Conservation (phyloP, 371 early-diverging fungal genomes). For the Haplosporangium sp. region DNA sequence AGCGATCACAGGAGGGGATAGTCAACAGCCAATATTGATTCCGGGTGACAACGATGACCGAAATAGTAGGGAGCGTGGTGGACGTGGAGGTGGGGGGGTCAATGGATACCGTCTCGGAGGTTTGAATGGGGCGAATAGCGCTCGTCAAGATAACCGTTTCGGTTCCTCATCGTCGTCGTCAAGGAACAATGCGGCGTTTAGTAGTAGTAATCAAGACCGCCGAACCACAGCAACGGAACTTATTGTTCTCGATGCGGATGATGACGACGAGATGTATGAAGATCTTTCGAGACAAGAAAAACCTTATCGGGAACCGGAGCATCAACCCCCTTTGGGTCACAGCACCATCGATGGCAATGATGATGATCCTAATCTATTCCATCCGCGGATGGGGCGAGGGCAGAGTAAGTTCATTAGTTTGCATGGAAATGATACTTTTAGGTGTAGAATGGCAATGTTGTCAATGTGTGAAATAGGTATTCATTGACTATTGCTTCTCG, state of each 20-base stretch:
- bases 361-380: constrained; percentile 17
- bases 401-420: constrained; percentile 13
- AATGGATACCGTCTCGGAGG: neutral
- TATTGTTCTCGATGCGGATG: constrained; percentile 32
- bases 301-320: neutral
- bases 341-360: neutral
- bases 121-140: too few species aligned
- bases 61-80: neutral
- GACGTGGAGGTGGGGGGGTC: neutral
- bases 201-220: neutral
- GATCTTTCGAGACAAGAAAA: constrained; percentile 14
- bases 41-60: constrained; percentile 23
- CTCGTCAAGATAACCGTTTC: neutral
- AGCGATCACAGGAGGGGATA: constrained; percentile 18
- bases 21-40: constrained; percentile 34
- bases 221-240: constrained; percentile 16
- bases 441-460: neutral
- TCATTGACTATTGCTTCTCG: neutral
- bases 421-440: neutral
- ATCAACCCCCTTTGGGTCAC: too few species aligned
- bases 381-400: constrained; percentile 37
- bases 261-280: constrained; percentile 34
- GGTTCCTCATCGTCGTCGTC: neutral
- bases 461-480: neutral
- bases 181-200: neutral